These are phyloP conservation scores for Dioscorea alata DNA, from an alignment of 106 monocot species.

Conservation along the genomic window DNA sequence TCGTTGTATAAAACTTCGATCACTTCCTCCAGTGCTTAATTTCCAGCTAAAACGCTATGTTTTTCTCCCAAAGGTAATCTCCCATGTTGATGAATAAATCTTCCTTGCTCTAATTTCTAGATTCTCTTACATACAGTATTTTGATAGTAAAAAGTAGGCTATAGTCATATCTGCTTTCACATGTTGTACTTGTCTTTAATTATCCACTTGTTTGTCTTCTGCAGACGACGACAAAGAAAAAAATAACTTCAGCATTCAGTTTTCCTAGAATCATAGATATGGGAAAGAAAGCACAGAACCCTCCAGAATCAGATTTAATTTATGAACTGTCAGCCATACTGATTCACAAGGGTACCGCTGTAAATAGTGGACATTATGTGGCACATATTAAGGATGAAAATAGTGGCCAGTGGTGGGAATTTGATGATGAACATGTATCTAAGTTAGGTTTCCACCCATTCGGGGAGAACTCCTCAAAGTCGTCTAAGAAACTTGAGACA, in stretches of 20 bases:
- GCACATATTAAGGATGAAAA: conserved; percentile 91
- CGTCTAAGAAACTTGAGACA: conserved; percentile 27
- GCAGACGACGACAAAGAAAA: conserved; percentile 96
- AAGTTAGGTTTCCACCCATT: conserved; percentile 76
- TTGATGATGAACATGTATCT: conserved; percentile 95
- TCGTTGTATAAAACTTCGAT: conserved; percentile 74
- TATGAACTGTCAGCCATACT: conserved; percentile 92
- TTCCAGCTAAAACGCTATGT: conserved; percentile 94
- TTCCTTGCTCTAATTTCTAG: background rate
- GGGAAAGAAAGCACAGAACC: conserved; percentile 36
- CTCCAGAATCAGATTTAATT: conserved; percentile 28
- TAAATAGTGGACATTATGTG: conserved; percentile 94
- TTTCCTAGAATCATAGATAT: conserved; percentile 74
- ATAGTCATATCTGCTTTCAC: background rate
- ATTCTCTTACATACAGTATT: background rate
- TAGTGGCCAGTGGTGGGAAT: conserved; percentile 94
- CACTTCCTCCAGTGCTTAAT: conserved; percentile 86
- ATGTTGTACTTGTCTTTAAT: conserved; percentile 2
- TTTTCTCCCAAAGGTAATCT: conserved; percentile 81
- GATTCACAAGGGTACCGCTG: conserved; percentile 92
- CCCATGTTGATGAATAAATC: background rate
- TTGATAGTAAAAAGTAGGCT: background rate
- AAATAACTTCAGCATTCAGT: conserved; percentile 83
- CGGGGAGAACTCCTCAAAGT: conserved; percentile 44
- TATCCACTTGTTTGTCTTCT: conserved; percentile 12